Conservation (phyloP, 306 rosid species). For the Cyclanthera cordifolia region DNA sequence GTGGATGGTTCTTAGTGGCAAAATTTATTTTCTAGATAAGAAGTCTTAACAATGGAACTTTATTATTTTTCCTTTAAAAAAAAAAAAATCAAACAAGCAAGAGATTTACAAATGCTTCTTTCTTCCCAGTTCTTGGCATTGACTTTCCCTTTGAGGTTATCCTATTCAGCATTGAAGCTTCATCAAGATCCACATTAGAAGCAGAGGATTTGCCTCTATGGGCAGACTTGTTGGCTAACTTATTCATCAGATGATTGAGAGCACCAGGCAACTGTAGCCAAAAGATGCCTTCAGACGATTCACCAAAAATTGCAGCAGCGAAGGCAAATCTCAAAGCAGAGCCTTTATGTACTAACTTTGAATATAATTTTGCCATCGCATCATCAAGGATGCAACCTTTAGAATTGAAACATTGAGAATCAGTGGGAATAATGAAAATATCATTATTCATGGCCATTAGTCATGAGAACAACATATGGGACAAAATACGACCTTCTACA, state of each 20-base stretch:
- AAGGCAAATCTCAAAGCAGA: conserved; percentile 73
- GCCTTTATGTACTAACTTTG: conserved; percentile 69
- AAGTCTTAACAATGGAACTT: background rate
- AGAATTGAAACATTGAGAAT: conserved; percentile 21
- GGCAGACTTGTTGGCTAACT: conserved; percentile 49
- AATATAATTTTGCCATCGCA: conserved; percentile 81
- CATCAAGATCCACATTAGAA: conserved; percentile 46
- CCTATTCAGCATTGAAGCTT: conserved; percentile 53
- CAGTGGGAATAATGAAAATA: conserved; percentile 18
- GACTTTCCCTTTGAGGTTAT: conserved; percentile 73
- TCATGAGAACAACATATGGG: conserved; percentile 12
- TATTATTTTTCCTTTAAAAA: background rate
- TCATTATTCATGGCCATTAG: conserved; percentile 11
- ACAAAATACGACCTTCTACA: conserved; percentile 51
- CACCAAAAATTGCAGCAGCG: conserved; percentile 88
- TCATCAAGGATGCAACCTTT: conserved; percentile 86
- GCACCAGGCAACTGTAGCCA: conserved; percentile 89
- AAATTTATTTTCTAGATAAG: background rate
- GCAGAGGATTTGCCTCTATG: conserved; percentile 24
- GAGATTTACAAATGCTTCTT: conserved; percentile 43
- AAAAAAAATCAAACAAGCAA: background rate
- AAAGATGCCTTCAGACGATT: conserved; percentile 82
- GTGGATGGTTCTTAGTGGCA: background rate
- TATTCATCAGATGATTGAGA: conserved; percentile 59
- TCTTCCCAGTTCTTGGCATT: conserved; percentile 37